Evolutionary conservation across 75 land plant genomes (phyloP).

Genomic region (Pinus tabuliformis): DNA sequence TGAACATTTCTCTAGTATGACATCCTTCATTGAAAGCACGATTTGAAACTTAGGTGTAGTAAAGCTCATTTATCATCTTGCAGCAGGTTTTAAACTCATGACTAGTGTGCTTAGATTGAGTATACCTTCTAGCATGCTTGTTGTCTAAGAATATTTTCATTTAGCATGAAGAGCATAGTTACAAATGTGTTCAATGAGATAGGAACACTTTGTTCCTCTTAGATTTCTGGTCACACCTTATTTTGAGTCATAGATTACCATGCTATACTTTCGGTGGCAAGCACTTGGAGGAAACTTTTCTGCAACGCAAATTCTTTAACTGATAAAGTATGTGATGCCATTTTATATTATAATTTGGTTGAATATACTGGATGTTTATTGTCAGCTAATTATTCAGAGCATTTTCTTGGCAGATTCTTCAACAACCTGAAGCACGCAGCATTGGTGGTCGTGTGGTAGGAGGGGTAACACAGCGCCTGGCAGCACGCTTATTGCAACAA

Average conservation of each 20-base stretch:
- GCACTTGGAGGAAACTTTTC: neutral
- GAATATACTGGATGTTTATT: neutral
- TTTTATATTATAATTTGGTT: neutral
- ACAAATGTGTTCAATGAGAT: neutral
- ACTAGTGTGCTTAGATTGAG: neutral
- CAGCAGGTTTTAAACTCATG: neutral
- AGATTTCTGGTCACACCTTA: neutral
- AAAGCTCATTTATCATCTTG: neutral
- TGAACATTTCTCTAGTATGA: neutral
- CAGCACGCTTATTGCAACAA: conserved; percentile 91
- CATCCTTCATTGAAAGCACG: neutral
- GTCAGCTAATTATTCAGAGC: neutral
- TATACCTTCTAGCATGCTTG: neutral
- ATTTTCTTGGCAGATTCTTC: conserved; percentile 60
- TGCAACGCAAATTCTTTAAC: neutral
- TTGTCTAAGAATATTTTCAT: neutral
- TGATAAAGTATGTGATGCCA: neutral
- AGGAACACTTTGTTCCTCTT: neutral
- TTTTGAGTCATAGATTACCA: neutral
- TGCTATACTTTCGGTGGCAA: neutral
- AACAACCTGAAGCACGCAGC: conserved; percentile 79
- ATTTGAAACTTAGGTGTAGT: neutral
- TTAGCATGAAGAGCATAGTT: neutral
- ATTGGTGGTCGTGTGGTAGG: conserved; percentile 78
- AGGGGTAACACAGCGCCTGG: conserved; percentile 85